A percentile compares a stretch with the other conserved stretches of the same genome.
phyloP scores from a whole-genome alignment of 148 eudicot genomes.

The Amaranthus hypochondriacus region DNA sequence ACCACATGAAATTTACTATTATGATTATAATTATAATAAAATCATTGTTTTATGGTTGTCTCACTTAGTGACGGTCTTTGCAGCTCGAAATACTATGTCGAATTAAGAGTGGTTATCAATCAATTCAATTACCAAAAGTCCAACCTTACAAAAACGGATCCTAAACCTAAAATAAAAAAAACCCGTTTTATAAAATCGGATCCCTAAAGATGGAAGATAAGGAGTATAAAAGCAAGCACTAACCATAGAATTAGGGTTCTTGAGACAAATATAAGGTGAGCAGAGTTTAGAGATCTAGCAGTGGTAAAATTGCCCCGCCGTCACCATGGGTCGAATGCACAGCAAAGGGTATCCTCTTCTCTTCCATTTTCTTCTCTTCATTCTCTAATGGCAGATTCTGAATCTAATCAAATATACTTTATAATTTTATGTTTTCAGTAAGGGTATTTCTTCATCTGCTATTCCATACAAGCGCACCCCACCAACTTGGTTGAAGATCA shows the following conservation, averaged over 20 bases:
- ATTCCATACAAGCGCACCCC: slow-evolving; percentile 21
- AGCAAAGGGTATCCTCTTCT: slow-evolving; percentile 3
- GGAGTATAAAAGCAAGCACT: background rate
- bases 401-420: background rate
- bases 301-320: background rate
- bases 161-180: background rate
- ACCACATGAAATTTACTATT: no score
- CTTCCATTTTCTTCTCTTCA: background rate
- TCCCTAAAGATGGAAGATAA: background rate
- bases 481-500: slow-evolving; percentile 22
- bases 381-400: background rate
- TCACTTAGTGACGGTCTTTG: no score
- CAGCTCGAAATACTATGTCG: no score
- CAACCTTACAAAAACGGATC: background rate
- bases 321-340: slow-evolving; percentile 29
- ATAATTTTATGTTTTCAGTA: slow-evolving; percentile 8
- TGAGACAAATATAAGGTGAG: background rate
- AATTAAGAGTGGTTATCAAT: no score
- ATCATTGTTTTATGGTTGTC: no score
- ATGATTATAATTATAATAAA: no score
- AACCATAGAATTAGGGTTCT: slow-evolving; percentile 1
- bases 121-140: no score
- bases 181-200: background rate
- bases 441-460: slow-evolving; percentile 26
- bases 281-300: background rate